Evolutionary conservation across 768 basidiomycete genomes (phyloP), one percentile per base, ranked within the genome.

Genomic region (Auricularia heimuer): DNA sequence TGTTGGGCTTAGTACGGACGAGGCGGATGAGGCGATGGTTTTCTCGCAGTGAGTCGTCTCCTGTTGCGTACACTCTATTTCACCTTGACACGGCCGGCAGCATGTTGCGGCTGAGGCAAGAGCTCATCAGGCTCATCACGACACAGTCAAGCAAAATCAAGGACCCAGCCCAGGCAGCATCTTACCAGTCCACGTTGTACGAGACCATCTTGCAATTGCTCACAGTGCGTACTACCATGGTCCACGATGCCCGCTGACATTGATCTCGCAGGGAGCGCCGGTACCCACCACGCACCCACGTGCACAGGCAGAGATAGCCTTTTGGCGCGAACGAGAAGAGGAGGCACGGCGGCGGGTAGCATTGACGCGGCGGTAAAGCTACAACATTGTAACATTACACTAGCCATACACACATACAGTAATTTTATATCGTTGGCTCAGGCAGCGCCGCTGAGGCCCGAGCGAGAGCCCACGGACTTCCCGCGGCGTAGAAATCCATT

Each of bases 401-500:
- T 29, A 29, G 29, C 29, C 29, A 29, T 29, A 14, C 39, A 42
- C 39, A 42, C 39, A 42, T 42, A 42, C 39, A 42, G 21, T 18
- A 21, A 21, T 51, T 16, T 21, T 51, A 51, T 51, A 51, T 18
- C 6, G 56, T 34, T 7, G 56, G 34, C 24, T 12, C 56, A 35
- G 56, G 34, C 4, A 60, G 24, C 16, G 24, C 7, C 56, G 56
- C 56, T 7, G 18, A 88, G 37, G 75, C 69, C 71, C 90, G 81
- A 21, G 90, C 83, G 24, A 81, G 68, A 0, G 91, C 85, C 90
- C 90, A 92, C 1, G 86, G 86, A 67, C 83, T 89, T 2, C 86
- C 88, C 6, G 86, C 89, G 37, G 83, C 82, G 69, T 98, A 99
- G 75, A 98, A 99, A 75, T 99, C 92, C 97, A 99, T 99, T 2